Evolutionary conservation across 331 rosid species (phyloP).

Genomic region (Cydonia oblonga): DNA sequence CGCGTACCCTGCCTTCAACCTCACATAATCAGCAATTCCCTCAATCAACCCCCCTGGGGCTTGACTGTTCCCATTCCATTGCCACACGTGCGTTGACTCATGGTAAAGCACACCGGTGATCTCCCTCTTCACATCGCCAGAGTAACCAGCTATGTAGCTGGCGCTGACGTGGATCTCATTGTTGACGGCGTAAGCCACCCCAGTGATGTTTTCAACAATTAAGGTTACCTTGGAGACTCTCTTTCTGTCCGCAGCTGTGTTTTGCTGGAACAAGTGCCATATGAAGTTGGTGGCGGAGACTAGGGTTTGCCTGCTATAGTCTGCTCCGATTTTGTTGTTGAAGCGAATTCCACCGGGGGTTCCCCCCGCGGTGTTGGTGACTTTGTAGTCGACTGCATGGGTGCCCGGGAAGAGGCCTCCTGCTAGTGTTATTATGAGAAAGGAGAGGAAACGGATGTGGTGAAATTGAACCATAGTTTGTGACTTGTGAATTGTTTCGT

Average conservation of each 20-base stretch:
- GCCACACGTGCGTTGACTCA: no score
- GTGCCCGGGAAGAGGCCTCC: neutral
- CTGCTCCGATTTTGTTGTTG: slow-evolving; percentile 30
- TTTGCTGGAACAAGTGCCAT: slow-evolving; percentile 34
- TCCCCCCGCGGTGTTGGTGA: slow-evolving; percentile 28
- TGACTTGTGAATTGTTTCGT: neutral
- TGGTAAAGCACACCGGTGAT: no score
- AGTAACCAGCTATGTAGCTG: no score
- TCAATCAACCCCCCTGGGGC: no score
- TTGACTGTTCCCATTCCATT: no score
- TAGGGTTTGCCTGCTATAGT: slow-evolving; percentile 28
- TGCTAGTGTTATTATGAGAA: slow-evolving; percentile 11
- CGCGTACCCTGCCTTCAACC: slow-evolving; percentile 36
- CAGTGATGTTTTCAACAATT: slow-evolving; percentile 40
- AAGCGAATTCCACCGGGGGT: slow-evolving; percentile 36
- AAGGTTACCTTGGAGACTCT: slow-evolving; percentile 18
- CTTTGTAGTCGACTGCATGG: slow-evolving; percentile 28
- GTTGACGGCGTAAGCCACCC: slow-evolving; percentile 29
- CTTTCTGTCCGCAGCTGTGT: slow-evolving; percentile 16
- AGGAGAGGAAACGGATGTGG: slow-evolving; percentile 8
- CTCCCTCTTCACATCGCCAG: no score
- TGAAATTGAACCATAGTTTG: slow-evolving; percentile 7
- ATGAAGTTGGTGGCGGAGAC: slow-evolving; percentile 35
- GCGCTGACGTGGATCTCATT: slow-evolving; percentile 36
- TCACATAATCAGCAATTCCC: slow-evolving; percentile 40